These are phyloP conservation scores for Cunninghamia lanceolata DNA, from an alignment of 75 land plant genomes.

Conservation along the genomic window DNA sequence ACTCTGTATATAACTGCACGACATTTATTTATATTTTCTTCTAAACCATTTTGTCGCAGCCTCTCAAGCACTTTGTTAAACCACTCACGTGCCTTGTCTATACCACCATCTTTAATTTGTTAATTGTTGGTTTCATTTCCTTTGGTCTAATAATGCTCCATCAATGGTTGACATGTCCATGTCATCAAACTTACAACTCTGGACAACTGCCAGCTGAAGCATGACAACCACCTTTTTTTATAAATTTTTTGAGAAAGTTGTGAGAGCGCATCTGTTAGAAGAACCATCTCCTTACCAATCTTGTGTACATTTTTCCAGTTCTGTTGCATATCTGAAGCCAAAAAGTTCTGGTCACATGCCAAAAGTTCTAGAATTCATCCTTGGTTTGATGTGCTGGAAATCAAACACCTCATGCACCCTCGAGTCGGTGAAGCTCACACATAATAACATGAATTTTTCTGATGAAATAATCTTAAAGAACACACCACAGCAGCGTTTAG, in stretches of 20 bases:
- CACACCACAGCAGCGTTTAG: constrained; percentile 11
- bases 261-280: constrained; percentile 6
- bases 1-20: too few species aligned
- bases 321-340: constrained; percentile 41
- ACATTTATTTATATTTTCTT: too few species aligned
- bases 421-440: constrained; percentile 14
- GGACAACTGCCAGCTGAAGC: background rate
- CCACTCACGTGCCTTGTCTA: too few species aligned
- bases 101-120: too few species aligned
- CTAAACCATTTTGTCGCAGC: too few species aligned
- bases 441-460: constrained; percentile 10
- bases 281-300: constrained; percentile 8
- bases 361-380: constrained; percentile 34
- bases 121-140: background rate
- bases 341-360: constrained; percentile 33
- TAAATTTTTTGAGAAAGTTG: constrained; percentile 1
- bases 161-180: background rate
- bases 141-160: background rate
- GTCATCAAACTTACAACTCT: background rate
- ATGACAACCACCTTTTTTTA: background rate
- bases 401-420: constrained; percentile 19
- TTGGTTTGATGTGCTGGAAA: constrained; percentile 29
- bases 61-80: too few species aligned
- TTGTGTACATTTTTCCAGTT: constrained; percentile 13
- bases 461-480: constrained; percentile 15